Evolutionary conservation across 257 asterid species (phyloP), one percentile per base, ranked within the genome.

Genomic region (Fraxinus anomala): DNA sequence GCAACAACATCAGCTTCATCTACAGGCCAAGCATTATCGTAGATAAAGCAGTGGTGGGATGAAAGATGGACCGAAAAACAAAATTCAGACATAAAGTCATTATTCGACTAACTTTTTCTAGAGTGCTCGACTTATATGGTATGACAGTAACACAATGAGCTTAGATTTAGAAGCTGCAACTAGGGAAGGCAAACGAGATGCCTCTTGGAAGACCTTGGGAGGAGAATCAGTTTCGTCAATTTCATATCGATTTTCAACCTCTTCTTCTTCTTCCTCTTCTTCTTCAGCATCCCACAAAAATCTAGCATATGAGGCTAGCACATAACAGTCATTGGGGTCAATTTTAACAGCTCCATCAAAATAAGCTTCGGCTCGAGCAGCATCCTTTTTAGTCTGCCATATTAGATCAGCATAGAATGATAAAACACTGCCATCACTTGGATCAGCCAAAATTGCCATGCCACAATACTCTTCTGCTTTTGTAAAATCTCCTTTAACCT

Each of bases 401-500:
- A 92, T 92, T 71, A 91, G 84, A 86, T 91, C 96, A 56, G 98
- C 98, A 79, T 92, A 94, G 10, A 92, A 90, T 21, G 97, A 89
- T n/a, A 92, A 70, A 69, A 89, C 92, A 88, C 82, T 84, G 3
- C 92, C 97, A 76, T 94, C 96, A 2, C 49, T 80, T 16, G 97
- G 95, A 40, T 90, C 87, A 0, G 89, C 90, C 83, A 92, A 76
- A 77, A 92, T 84, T 61, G 97, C 97, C 80, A 97, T 86, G 37
- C 84, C 97, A 71, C 89, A 94, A 61, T 88, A 94, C 90, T 92
- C 97, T 79, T 92, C 97, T 30, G 97, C 97, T 86, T 90, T 94
- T 11, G 63, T 86, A 37, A 85, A 73, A 68, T 94, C 95, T 26
- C 97, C 91, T 82, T 80, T 89, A 34, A 94, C 92, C 97, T 94